A percentile compares a stretch with the other conserved stretches of the same genome.
Conservation (phyloP, 1,284 basidiomycete genomes). For the Melampsora medusae region DNA sequence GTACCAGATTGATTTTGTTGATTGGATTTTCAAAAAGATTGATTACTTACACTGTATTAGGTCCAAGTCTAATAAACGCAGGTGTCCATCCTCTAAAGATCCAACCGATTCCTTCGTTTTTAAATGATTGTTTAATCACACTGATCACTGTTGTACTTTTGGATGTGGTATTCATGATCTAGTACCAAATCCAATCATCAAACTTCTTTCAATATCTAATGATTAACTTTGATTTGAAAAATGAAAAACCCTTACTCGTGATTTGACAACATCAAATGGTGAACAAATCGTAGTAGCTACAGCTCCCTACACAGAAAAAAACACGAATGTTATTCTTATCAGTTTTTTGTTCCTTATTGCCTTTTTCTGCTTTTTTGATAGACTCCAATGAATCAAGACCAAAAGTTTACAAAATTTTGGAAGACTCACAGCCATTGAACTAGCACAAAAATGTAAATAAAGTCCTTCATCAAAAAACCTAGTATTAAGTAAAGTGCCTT, state of each 20-base stretch:
- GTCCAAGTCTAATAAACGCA: constrained; percentile 51
- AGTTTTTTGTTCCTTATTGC: constrained; percentile 71
- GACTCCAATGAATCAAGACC: neutral
- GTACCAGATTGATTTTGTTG: too few relatives aligned
- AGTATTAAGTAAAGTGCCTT: constrained; percentile 70
- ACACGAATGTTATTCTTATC: constrained; percentile 63
- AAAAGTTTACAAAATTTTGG: constrained; percentile 8
- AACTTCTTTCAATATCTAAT: too few relatives aligned
- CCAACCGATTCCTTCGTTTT: constrained; percentile 78
- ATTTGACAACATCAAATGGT: constrained; percentile 85
- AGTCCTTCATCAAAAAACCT: constrained; percentile 75
- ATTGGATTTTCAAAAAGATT: too few relatives aligned
- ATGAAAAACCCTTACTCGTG: constrained; percentile 52
- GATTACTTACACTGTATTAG: constrained; percentile 47
- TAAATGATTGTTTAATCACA: constrained; percentile 70
- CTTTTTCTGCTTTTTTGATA: neutral
- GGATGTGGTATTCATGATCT: constrained; percentile 37
- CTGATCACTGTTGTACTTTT: constrained; percentile 65
- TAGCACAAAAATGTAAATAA: constrained; percentile 74
- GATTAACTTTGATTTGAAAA: too few relatives aligned
- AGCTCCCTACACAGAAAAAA: constrained; percentile 29
- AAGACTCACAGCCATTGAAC: constrained; percentile 72
- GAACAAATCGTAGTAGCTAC: constrained; percentile 68
- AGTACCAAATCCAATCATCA: neutral
- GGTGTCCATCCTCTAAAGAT: constrained; percentile 74